Conservation (phyloP, 225 moss, liverwort and hornwort species). For the Antitrichia curtipendula region DNA sequence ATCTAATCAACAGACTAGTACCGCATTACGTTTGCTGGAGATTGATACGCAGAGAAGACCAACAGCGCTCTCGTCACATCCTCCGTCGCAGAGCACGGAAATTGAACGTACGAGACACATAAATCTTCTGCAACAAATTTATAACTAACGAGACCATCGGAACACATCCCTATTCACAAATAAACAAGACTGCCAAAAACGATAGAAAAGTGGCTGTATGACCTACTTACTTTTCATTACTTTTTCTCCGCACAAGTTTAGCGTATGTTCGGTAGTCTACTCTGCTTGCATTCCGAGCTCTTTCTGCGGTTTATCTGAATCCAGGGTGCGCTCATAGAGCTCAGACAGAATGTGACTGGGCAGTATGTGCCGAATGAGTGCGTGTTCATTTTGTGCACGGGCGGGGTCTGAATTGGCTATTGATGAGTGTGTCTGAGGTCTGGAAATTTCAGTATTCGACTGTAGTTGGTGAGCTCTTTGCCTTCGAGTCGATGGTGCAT, state of each 20-base stretch:
- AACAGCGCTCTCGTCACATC: background rate
- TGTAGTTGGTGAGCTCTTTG: background rate
- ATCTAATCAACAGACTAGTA: background rate
- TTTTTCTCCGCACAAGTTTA: background rate
- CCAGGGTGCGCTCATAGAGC: background rate
- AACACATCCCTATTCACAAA: background rate
- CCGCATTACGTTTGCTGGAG: background rate
- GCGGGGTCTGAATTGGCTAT: background rate
- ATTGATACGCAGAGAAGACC: background rate
- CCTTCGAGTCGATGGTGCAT: background rate
- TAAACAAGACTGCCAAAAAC: background rate
- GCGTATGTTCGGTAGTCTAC: background rate
- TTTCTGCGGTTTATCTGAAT: background rate
- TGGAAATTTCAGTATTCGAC: background rate
- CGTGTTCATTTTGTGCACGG: background rate
- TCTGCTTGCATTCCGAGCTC: background rate
- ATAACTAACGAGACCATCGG: background rate
- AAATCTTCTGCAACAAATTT: background rate
- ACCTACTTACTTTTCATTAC: background rate
- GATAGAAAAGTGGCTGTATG: background rate
- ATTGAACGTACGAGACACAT: no score
- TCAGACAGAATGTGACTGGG: background rate
- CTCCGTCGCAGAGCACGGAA: background rate
- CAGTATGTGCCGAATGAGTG: background rate
- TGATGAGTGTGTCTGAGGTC: background rate